Percentiles rank a stretch among this genome's conserved stretches.
phyloP scores from a whole-genome alignment of 805 yeast genomes.

The Ogataea methanolica region DNA sequence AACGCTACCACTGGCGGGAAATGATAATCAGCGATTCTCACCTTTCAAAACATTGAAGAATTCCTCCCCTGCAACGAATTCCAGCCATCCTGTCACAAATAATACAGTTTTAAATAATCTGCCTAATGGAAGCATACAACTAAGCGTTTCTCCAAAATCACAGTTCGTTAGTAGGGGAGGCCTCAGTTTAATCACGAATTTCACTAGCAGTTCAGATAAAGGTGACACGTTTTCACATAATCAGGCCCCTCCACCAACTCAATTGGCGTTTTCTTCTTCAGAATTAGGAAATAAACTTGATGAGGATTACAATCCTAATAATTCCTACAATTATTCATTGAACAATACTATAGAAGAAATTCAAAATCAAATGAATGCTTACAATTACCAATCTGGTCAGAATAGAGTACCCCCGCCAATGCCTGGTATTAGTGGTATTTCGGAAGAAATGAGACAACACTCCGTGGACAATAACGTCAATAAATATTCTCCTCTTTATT shows the following conservation, averaged over 20 bases:
- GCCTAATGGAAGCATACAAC: background rate
- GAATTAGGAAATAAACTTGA: slow-evolving; percentile 5
- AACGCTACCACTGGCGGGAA: background rate
- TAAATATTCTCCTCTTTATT: slow-evolving; percentile 4
- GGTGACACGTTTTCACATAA: background rate
- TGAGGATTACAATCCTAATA: slow-evolving; percentile 29
- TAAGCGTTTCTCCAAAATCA: slow-evolving; percentile 14
- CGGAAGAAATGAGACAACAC: background rate
- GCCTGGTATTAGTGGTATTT: slow-evolving; percentile 1
- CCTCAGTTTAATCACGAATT: slow-evolving; percentile 13
- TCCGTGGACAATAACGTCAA: too few species aligned
- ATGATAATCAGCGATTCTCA: slow-evolving; percentile 2
- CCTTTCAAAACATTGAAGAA: slow-evolving; percentile 10
- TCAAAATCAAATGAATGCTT: slow-evolving; percentile 25
- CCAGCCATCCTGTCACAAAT: background rate
- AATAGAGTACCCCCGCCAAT: slow-evolving; percentile 2
- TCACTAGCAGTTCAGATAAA: slow-evolving; percentile 1
- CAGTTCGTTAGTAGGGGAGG: slow-evolving; percentile 10
- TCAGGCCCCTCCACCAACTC: too few species aligned
- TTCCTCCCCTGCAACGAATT: background rate
- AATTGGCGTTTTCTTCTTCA: too few species aligned
- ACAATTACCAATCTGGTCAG: slow-evolving; percentile 2
- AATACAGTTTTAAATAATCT: background rate
- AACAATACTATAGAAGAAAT: slow-evolving; percentile 31
- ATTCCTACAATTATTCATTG: slow-evolving; percentile 28